A percentile compares a stretch with the other conserved stretches of the same genome.
These are phyloP conservation scores for Cadophora gregata DNA, from an alignment of 2,329 filamentous ascomycete species.

Conservation along the genomic window DNA sequence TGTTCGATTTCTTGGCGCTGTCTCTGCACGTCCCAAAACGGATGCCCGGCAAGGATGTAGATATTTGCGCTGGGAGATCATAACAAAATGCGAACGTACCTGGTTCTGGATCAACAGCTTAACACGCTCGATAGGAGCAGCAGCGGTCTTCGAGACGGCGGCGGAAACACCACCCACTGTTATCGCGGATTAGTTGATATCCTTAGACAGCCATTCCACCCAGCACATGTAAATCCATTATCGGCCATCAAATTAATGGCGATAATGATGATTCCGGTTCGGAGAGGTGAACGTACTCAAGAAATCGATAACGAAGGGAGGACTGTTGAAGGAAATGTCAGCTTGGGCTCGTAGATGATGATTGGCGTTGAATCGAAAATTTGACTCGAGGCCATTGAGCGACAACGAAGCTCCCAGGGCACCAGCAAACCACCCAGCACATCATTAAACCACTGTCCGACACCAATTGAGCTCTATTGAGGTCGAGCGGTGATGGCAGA, in stretches of 20 bases:
- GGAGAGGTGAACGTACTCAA: constrained; percentile 76
- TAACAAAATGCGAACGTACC: constrained; percentile 64
- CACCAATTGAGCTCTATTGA: constrained; percentile 40
- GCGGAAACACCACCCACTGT: constrained; percentile 99
- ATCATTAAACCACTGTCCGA: constrained; percentile 27
- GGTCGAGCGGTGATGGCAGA: constrained; percentile 33
- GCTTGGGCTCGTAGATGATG: constrained; percentile 28
- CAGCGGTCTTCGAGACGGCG: constrained; percentile 99
- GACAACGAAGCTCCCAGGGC: constrained; percentile 29
- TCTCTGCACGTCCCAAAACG: constrained; percentile 33
- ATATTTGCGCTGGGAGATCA: constrained; percentile 8
- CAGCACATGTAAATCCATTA: constrained; percentile 22
- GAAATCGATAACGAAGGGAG: constrained; percentile 93
- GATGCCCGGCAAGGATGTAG: constrained; percentile 26
- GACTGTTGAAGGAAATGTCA: constrained; percentile 56
- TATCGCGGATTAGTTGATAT: constrained; percentile 43
- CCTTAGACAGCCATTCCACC: constrained; percentile 16
- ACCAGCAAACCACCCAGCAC: constrained; percentile 24
- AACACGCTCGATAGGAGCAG: constrained; percentile 99
- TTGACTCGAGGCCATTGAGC: constrained; percentile 36
- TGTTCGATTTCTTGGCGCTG: constrained; percentile 11
- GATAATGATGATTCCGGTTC: constrained; percentile 22
- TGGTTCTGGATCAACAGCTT: constrained; percentile 99
- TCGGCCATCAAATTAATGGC: constrained; percentile 25
- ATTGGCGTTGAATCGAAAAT: constrained; percentile 29